Base-by-base conservation (phyloP, 495 filamentous ascomycete species). In the Podospora comata region DNA sequence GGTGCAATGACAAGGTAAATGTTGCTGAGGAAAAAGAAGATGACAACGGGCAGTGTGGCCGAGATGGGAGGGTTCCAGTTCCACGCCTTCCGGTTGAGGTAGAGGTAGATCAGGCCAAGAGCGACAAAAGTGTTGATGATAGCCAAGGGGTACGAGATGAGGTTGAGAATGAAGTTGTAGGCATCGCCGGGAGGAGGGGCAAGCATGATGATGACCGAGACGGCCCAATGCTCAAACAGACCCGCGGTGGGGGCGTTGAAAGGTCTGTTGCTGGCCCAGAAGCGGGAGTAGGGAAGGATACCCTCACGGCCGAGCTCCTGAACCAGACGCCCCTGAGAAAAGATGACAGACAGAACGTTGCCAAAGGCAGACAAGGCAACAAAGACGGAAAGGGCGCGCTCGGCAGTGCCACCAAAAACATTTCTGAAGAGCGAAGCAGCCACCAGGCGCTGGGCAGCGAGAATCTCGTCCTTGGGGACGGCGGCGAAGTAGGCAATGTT, bases 401-500 rank as follows among this genome's bases (percentile, higher is more conserved):
- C 85, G 13, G 79, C 82, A 5, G 78, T 78, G 32, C 80, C 76
- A 13, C 89, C 88, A 68, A 91, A 89, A 61, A 91, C 84, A 67
- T 91, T 90, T 23, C 84, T 77, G 77, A 91, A 90, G 76, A 92
- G 86, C 0, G 83, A 71, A 0, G 86, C 88, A 2, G 88, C 89
- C 20, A 91, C 84, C 11, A 90, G 83, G 18, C 84, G 82, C 23
- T 85, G 85, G 0, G 86, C 86, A 4, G 79, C 78, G 9, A 87
- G 77, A 70, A 91, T 85, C 60, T 90, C 86, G 19, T 85, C 81
- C 68, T 86, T 87, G 23, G 87, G 82, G 5, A 91, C 87, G 0
- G 87, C 89, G 4, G 87, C 87, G 68, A 91, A 91, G 75, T 91
- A 92, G 65, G 89, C 89, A 61, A 92, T 85, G 77, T 92, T 91